These are phyloP conservation scores for Cryptosporidium sp. DNA, from an alignment of 169 alveolate genomes.

Conservation along the genomic window DNA sequence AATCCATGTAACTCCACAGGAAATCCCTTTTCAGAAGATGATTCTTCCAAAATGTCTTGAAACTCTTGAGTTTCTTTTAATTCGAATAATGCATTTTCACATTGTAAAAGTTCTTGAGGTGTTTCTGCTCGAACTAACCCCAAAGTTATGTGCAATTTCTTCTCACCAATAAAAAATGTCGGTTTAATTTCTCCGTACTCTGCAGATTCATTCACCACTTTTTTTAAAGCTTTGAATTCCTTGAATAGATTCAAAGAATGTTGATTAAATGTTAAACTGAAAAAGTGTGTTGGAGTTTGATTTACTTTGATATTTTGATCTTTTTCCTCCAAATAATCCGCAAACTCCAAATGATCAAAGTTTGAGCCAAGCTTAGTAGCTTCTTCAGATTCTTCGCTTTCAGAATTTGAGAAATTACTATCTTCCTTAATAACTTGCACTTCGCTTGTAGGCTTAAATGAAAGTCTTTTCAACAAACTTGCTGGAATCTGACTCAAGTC, in stretches of 20 bases:
- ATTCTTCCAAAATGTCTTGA: not conserved
- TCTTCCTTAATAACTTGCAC: conserved; percentile 4
- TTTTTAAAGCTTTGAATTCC: conserved; percentile 32
- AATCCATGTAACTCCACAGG: conserved; percentile 34
- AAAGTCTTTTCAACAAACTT: not conserved
- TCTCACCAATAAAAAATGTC: conserved; percentile 48
- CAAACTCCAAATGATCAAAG: not conserved
- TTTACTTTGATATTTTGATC: not conserved
- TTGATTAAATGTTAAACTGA: conserved; percentile 49
- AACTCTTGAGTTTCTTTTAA: conserved; percentile 34
- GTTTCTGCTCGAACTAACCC: conserved; percentile 55
- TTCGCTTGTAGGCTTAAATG: not conserved
- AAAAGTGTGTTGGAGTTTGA: conserved; percentile 58
- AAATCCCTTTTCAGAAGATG: conserved; percentile 28
- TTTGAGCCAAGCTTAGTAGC: not conserved
- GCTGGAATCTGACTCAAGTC: conserved; percentile 29
- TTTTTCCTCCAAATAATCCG: not conserved
- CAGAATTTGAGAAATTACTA: not conserved
- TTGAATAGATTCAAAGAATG: conserved; percentile 12
- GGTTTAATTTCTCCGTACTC: conserved; percentile 40
- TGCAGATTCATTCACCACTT: conserved; percentile 5
- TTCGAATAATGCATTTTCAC: conserved; percentile 9
- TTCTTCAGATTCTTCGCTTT: conserved; percentile 20
- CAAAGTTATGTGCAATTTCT: conserved; percentile 48
- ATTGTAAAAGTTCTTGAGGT: not conserved